Evolutionary conservation across 106 monocot genomes (phyloP).

Genomic region (Allium cepa): DNA sequence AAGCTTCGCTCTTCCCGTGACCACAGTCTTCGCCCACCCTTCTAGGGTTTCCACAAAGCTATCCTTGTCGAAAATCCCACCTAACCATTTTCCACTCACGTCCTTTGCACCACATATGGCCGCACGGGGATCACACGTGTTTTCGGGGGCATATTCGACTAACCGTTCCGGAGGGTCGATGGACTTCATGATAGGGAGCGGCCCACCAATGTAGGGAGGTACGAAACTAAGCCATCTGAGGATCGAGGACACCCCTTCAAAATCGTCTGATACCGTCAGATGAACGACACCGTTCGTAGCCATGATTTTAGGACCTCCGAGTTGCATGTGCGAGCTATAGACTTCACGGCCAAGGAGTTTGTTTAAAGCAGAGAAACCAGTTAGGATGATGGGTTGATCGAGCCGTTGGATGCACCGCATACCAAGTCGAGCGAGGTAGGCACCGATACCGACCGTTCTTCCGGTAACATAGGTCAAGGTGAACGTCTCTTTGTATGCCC

Average conservation of each 20-base stretch:
- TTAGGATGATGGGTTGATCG: conserved; percentile 95
- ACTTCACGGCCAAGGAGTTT: conserved; percentile 95
- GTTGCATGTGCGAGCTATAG: conserved; percentile 98
- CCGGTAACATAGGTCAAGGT: conserved; percentile 92
- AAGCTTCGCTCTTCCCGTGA: conserved; percentile 89
- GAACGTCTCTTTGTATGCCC: conserved; percentile 90
- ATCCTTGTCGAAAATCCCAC: conserved; percentile 91
- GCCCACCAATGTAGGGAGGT: conserved; percentile 71
- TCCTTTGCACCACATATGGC: conserved; percentile 65
- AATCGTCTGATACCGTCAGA: conserved; percentile 93
- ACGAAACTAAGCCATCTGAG: conserved; percentile 93
- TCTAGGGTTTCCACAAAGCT: conserved; percentile 89
- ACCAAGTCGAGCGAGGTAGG: conserved; percentile 93
- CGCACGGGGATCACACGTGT: conserved; percentile 82
- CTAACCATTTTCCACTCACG: conserved; percentile 58
- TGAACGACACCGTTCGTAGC: conserved; percentile 97
- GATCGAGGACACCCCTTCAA: conserved; percentile 88
- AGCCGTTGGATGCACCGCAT: conserved; percentile 97
- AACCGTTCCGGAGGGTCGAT: conserved; percentile 65
- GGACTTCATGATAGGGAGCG: conserved; percentile 50
- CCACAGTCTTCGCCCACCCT: conserved; percentile 98
- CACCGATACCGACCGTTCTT: conserved; percentile 91
- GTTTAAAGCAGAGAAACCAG: conserved; percentile 90
- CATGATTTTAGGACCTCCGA: conserved; percentile 98
- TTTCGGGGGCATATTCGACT: conserved; percentile 83